Evolutionary conservation across 192 early-diverging fungal genomes (phyloP).

Genomic region (Rhizophagus prolifer): DNA sequence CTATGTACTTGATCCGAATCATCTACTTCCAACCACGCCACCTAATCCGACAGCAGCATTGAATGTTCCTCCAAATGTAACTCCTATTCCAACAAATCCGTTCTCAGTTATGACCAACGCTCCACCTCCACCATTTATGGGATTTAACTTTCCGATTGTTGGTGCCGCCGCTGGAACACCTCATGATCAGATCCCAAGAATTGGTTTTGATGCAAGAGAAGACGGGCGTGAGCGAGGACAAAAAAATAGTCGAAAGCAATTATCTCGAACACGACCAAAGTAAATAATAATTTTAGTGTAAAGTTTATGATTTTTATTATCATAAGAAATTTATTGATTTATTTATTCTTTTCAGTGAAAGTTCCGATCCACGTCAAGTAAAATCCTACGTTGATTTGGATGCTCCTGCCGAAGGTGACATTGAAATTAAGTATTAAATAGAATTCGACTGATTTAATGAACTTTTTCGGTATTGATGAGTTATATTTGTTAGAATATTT

Average conservation of each 20-base stretch:
- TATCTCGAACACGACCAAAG: slow-evolving; percentile 24
- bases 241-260: not conserved
- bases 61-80: slow-evolving; percentile 27
- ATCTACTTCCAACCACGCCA: slow-evolving; percentile 53
- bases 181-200: slow-evolving; percentile 60
- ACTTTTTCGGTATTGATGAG: too few relatives aligned
- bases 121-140: slow-evolving; percentile 37
- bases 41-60: slow-evolving; percentile 42
- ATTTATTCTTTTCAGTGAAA: not conserved
- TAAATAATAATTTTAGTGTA: not conserved
- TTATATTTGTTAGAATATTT: too few relatives aligned
- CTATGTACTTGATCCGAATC: slow-evolving; percentile 85
- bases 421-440: slow-evolving; percentile 54
- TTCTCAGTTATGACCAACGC: slow-evolving; percentile 33
- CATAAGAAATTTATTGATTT: not conserved
- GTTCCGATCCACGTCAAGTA: slow-evolving; percentile 69
- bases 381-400: slow-evolving; percentile 88
- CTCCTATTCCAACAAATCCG: slow-evolving; percentile 26
- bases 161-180: slow-evolving; percentile 48
- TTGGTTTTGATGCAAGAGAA: slow-evolving; percentile 48
- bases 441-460: too few relatives aligned
- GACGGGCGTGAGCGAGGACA: not conserved
- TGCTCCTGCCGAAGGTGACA: slow-evolving; percentile 75
- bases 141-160: slow-evolving; percentile 39
- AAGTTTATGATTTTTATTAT: not conserved